Percentiles rank a stretch among this genome's conserved stretches.
phyloP scores from a whole-genome alignment of 192 early-diverging fungal genomes.

The Lunasporangiospora selenospora region DNA sequence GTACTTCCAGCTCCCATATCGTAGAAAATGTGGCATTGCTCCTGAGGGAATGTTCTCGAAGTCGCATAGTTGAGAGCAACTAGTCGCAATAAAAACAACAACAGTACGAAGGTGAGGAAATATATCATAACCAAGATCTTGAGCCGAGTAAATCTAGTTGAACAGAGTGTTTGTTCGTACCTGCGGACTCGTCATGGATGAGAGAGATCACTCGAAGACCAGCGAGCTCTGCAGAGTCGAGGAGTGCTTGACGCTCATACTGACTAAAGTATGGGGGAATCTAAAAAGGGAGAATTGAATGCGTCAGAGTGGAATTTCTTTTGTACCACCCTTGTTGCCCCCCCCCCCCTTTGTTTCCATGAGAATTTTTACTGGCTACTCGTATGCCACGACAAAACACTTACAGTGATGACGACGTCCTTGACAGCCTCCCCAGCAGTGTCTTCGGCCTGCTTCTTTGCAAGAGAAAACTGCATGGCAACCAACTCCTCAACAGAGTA shows the following conservation, averaged over 20 bases:
- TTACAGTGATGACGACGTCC: constrained; percentile 93
- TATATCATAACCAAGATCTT: too few relatives aligned
- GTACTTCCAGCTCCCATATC: constrained; percentile 99
- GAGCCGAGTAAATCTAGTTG: too few relatives aligned
- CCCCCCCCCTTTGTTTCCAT: too few relatives aligned
- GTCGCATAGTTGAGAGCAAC: constrained; percentile 95
- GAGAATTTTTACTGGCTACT: too few relatives aligned
- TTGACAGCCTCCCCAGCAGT: constrained; percentile 77
- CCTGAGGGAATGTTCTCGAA: constrained; percentile 64
- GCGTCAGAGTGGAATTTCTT: neutral
- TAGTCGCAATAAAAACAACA: too few relatives aligned
- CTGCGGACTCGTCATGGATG: constrained; percentile 94
- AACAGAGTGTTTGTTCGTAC: too few relatives aligned
- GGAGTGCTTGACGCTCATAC: constrained; percentile 88
- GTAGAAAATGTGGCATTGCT: constrained; percentile 88
- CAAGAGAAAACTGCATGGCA: constrained; percentile 92
- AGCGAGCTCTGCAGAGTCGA: constrained; percentile 93
- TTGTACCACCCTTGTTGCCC: neutral
- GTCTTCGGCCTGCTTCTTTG: constrained; percentile 81
- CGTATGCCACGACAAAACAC: too few relatives aligned
- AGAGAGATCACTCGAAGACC: constrained; percentile 82
- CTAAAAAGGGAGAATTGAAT: constrained; percentile 40
- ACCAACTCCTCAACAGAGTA: constrained; percentile 89
- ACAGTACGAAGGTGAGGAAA: too few relatives aligned
- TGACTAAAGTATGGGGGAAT: constrained; percentile 92